Conservation (phyloP, 1,284 basidiomycete genomes). For the Exobasidium rhododendri region DNA sequence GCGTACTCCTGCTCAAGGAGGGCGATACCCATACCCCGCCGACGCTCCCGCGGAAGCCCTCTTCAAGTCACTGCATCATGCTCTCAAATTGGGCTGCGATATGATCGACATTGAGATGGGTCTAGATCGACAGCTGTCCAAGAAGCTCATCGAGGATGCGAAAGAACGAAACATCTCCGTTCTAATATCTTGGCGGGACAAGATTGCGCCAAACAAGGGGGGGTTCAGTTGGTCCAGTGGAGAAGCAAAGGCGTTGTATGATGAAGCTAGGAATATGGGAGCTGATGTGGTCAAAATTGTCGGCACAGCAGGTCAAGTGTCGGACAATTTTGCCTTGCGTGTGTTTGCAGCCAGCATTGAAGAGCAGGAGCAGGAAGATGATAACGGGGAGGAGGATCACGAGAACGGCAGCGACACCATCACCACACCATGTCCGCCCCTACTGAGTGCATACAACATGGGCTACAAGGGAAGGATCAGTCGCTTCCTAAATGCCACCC, state of each 20-base stretch:
- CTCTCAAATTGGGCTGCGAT: constrained; percentile 78
- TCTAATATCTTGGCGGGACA: constrained; percentile 89
- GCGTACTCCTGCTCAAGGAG: constrained; percentile 82
- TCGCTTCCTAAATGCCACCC: constrained; percentile 7
- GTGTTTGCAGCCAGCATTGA: background rate
- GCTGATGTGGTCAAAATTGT: constrained; percentile 86
- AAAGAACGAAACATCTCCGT: constrained; percentile 73
- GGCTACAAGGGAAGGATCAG: constrained; percentile 8
- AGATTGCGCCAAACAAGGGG: constrained; percentile 64
- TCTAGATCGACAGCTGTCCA: constrained; percentile 67
- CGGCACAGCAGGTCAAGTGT: constrained; percentile 70
- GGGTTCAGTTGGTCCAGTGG: constrained; percentile 75
- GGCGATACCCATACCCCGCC: constrained; percentile 78
- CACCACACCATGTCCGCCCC: background rate
- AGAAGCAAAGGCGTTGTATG: constrained; percentile 59
- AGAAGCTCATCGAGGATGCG: constrained; percentile 64
- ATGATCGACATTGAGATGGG: constrained; percentile 80
- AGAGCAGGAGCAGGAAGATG: background rate
- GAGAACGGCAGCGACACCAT: background rate
- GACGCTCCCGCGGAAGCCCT: constrained; percentile 63
- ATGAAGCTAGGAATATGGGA: constrained; percentile 57
- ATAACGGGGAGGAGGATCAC: background rate
- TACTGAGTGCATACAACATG: constrained; percentile 12
- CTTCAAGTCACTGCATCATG: constrained; percentile 73
- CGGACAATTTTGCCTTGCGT: constrained; percentile 74